Conservation (phyloP, 495 filamentous ascomycete genomes). For the Bathelium albidoporum region DNA sequence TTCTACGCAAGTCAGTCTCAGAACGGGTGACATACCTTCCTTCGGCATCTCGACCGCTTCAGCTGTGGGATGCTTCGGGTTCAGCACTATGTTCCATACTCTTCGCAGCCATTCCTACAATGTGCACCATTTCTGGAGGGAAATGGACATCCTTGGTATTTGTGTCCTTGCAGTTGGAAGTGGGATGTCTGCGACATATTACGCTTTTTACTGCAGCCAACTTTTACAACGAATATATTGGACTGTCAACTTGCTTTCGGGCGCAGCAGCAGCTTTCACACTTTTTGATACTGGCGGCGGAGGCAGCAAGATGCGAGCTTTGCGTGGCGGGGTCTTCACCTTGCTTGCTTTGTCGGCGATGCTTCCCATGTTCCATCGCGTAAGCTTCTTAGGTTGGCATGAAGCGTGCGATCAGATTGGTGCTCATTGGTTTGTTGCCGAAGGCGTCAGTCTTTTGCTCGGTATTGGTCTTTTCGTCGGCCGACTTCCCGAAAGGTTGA, state of each 20-base stretch:
- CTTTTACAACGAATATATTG: slow-evolving; percentile 5
- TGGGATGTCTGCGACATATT: slow-evolving; percentile 5
- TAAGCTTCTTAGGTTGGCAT: neutral
- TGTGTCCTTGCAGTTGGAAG: neutral
- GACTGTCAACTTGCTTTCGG: slow-evolving; percentile 2
- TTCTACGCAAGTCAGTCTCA: neutral
- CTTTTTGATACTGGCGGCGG: slow-evolving; percentile 11
- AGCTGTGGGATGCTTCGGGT: slow-evolving; percentile 7
- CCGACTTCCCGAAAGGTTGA: slow-evolving; percentile 10
- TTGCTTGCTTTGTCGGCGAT: slow-evolving; percentile 8
- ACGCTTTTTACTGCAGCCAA: slow-evolving; percentile 6
- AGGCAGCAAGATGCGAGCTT: slow-evolving; percentile 7
- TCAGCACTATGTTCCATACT: slow-evolving; percentile 9
- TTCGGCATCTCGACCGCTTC: slow-evolving; percentile 6
- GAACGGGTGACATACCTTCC: slow-evolving; percentile 1
- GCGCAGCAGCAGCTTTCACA: neutral
- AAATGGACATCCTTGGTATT: slow-evolving; percentile 10
- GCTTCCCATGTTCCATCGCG: slow-evolving; percentile 8
- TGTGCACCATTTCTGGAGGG: slow-evolving; percentile 11
- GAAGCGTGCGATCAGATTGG: slow-evolving; percentile 8
- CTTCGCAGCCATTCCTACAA: slow-evolving; percentile 13
- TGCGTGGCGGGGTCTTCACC: slow-evolving; percentile 8
- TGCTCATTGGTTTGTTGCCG: slow-evolving; percentile 10
- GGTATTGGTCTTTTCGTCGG: slow-evolving; percentile 10
- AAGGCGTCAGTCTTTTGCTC: slow-evolving; percentile 7